Evolutionary conservation across 1,284 basidiomycete genomes (phyloP), one percentile per base, ranked within the genome.

Genomic region (Mycena sp.): DNA sequence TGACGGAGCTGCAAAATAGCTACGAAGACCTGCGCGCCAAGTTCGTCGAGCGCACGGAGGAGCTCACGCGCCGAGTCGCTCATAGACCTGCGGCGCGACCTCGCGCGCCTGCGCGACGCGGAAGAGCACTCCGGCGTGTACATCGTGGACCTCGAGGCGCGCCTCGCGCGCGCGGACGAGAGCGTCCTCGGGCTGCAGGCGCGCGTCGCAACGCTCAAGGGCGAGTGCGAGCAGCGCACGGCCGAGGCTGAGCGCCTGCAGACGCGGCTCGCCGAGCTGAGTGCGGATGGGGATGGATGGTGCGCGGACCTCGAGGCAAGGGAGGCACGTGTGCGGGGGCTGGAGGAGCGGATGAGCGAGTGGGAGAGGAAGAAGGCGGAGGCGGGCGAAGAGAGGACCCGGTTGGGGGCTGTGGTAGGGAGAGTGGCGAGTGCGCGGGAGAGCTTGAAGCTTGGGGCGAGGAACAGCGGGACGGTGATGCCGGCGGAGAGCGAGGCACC

Each of bases 71-170:
- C n/a, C n/a, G n/a, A n/a, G n/a, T n/a, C n/a, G n/a, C n/a, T n/a
- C n/a, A n/a, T n/a, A n/a, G n/a, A n/a, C n/a, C n/a, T n/a, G n/a
- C n/a, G n/a, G n/a, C n/a, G n/a, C n/a, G n/a, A n/a, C n/a, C n/a
- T n/a, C n/a, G n/a, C n/a, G n/a, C n/a, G n/a, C n/a, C n/a, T n/a
- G n/a, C n/a, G n/a, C n/a, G n/a, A n/a, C n/a, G n/a, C n/a, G n/a
- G n/a, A n/a, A n/a, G n/a, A n/a, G n/a, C n/a, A n/a, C n/a, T n/a
- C n/a, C 11, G n/a, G n/a, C n/a, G n/a, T n/a, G n/a, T n/a, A n/a
- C n/a, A n/a, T n/a, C n/a, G n/a, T n/a, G n/a, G n/a, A 96, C 58
- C 85, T 99, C 21, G 97, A 99, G 76, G 81, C 84, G 48, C 90
- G 94, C 25, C 83, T 98, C 12, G 81, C 89, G 19, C 89, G 88